Evolutionary conservation across 2,329 filamentous ascomycete genomes (phyloP).

Genomic region (Pestalotiopsis sp.): DNA sequence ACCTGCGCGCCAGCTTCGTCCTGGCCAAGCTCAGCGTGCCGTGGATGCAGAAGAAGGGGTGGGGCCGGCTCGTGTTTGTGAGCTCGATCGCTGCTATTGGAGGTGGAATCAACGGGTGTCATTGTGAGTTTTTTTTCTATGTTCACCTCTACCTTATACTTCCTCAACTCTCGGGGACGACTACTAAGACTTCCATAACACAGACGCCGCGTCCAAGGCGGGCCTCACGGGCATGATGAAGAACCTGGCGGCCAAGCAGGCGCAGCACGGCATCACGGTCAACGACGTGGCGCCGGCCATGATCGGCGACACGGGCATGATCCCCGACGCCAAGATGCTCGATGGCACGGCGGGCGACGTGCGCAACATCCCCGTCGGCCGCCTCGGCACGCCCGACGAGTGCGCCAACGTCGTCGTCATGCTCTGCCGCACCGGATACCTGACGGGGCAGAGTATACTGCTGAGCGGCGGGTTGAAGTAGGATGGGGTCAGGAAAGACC

Average conservation of each 20-base stretch:
- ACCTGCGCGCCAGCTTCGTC: constrained; percentile 62
- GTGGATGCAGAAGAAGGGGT: constrained; percentile 58
- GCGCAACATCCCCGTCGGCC: constrained; percentile 58
- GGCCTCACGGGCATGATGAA: constrained; percentile 66
- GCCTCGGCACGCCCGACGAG: constrained; percentile 58
- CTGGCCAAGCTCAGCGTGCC: constrained; percentile 60
- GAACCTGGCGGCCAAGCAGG: constrained; percentile 60
- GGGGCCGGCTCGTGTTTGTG: constrained; percentile 66
- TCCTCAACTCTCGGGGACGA: neutral
- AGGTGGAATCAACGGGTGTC: constrained; percentile 63
- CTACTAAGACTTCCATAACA: neutral
- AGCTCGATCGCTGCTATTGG: constrained; percentile 64
- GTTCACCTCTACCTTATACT: neutral
- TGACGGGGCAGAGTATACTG: constrained; percentile 57
- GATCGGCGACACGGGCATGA: constrained; percentile 66
- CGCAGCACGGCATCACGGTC: constrained; percentile 61
- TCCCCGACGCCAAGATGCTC: constrained; percentile 52
- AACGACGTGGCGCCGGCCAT: constrained; percentile 70
- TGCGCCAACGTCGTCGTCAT: constrained; percentile 62
- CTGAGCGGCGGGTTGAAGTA: constrained; percentile 53
- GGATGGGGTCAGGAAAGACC: neutral
- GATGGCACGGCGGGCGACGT: constrained; percentile 57
- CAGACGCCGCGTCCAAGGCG: constrained; percentile 57
- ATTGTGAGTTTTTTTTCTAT: constrained; percentile 31
- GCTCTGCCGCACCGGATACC: constrained; percentile 60